Conservation (phyloP, 179 eudicot species). For the Vitellaria paradoxa region DNA sequence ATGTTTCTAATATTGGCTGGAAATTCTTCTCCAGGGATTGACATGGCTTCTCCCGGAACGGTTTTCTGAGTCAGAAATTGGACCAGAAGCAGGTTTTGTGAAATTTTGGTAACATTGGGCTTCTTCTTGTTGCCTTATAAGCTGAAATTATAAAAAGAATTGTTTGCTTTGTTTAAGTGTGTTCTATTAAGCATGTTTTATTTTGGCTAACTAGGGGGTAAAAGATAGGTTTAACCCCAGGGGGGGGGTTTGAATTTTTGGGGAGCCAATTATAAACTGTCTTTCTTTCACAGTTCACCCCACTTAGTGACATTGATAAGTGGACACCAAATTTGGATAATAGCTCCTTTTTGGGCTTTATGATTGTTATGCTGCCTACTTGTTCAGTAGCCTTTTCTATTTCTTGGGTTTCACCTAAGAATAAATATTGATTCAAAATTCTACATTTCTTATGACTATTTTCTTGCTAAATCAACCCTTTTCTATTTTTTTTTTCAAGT, state of each 20-base stretch:
- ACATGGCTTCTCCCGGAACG: slow-evolving; percentile 98
- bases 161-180: too few species aligned
- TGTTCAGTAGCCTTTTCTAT: background rate
- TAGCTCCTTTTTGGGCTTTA: background rate
- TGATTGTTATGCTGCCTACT: too few species aligned
- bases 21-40: slow-evolving; percentile 55
- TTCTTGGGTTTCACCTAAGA: background rate
- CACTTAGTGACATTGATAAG: slow-evolving; percentile 12
- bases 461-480: background rate
- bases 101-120: slow-evolving; percentile 76
- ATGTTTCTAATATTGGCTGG: slow-evolving; percentile 13
- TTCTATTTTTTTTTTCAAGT: background rate
- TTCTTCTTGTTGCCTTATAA: slow-evolving; percentile 31
- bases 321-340: background rate
- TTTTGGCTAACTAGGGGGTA: too few species aligned
- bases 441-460: too few species aligned
- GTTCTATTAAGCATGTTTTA: too few species aligned
- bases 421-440: background rate
- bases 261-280: slow-evolving; percentile 1
- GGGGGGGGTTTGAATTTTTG: too few species aligned
- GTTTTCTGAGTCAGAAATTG: slow-evolving; percentile 86
- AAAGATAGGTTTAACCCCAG: too few species aligned
- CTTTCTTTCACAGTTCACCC: too few species aligned
- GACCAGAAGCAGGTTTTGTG: slow-evolving; percentile 99
- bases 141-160: too few species aligned